Base-by-base conservation (phyloP, 2,329 filamentous ascomycete genomes). In the Scopulariopsis brevicaulis region DNA sequence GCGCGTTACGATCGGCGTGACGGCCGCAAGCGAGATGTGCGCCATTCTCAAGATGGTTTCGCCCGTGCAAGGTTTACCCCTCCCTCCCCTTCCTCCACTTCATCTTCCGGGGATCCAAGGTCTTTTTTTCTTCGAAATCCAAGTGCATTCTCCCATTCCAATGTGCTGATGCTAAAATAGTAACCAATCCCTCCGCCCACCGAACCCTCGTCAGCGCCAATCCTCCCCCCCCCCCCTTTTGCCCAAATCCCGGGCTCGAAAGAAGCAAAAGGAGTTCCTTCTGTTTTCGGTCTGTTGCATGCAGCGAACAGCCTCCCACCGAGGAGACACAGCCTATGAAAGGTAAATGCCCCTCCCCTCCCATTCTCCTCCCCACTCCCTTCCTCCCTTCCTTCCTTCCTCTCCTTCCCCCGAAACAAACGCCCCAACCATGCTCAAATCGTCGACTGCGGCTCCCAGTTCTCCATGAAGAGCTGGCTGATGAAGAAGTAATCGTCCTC, bases 401-500 rank as follows among this genome's bases (percentile, higher is more conserved):
- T 32, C 28, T 32, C 8, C 28, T 8, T 32, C 28, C 28, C 28
- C 28, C 28, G 8, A 32, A 14, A 15, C 46, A n/a, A 48, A 50
- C 22, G 18, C n/a, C 12, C 34, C 34, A 32, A 22, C 15, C 50
- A 22, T 15, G 20, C 52, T 65, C 62, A 68, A 52, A 66, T 61
- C 25, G 65, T 68, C 24, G 65, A 60, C 43, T 64, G 66, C 59
- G 68, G 68, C 56, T 74, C 61, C 81, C 82, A 84, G 57, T 78
- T 76, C 59, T 75, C 71, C 62, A 82, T 77, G 64, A 77, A 84
- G 34, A 85, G 69, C 64, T 85, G 82, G 64, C 79, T 81, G 62
- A 83, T 73, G 64, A 82, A 84, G 64, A 76, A 84, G 64, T 79
- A 81, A 62, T 82, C 78, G 63, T 83, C 64, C 63, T 82, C 79